Base-by-base conservation (phyloP, 106 monocot species). In the Platanthera zijinensis region DNA sequence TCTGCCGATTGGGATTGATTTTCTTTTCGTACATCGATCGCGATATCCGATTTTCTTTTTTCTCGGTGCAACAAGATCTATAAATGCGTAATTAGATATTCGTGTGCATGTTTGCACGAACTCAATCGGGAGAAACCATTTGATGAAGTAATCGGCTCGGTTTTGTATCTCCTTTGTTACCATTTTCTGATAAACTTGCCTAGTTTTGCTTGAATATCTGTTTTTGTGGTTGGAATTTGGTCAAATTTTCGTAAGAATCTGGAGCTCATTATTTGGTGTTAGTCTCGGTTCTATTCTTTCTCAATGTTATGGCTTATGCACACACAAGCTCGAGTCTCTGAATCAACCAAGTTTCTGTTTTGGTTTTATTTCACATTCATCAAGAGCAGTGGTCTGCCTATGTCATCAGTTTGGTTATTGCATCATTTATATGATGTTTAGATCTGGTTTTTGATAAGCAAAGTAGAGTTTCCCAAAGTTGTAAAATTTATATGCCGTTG, bases 21-120 rank as follows among this genome's bases (percentile, higher is more conserved):
- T 47, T 70, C n/a, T 70, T 66, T 66, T 66, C 66, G 10, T 66
- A n/a, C 14, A 47, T 48, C 48, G 70, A n/a, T 48, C 70, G 47
- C 17, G 17, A 17, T 15, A 4, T 70, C 48, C 15, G 48, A 7
- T 25, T 46, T 48, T 1, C 5, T 66, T 32, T 66, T 30, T 66
- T 70, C 10, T 39, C 2, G 30, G 8, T 68, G 32, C 68, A 11
- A 48, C 70, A 48, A 70, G 48, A 70, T 70, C 70, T 70, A 69
- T 46, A 1, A 39, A 46, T 69, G 48, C 25, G n/a, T 48, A 15
- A 70, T 70, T 48, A 15, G 70, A 48, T 48, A 70, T n/a, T n/a
- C 0, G 47, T 46, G 18, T 5, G 70, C 47, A 48, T 70, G 46
- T 70, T 70, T 12, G 15, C 70, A n/a, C n/a, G 15, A 69, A 70